These are phyloP conservation scores for Monosporascus sp. DNA, from an alignment of 2,329 filamentous ascomycete species.

Conservation along the genomic window DNA sequence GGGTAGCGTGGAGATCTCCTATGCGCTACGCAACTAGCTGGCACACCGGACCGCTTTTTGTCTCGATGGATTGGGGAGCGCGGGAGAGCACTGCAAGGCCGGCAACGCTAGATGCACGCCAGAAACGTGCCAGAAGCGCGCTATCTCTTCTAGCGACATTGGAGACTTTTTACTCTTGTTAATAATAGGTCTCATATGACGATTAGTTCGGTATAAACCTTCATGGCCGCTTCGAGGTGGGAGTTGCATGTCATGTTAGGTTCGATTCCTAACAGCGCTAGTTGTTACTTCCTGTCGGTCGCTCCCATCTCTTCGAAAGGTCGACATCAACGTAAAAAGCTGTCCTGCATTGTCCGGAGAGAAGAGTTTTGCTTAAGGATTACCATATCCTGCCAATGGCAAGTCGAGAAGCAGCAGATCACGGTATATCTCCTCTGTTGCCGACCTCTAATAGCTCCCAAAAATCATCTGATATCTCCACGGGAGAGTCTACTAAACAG, in stretches of 20 bases:
- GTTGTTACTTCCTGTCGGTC: too few relatives aligned
- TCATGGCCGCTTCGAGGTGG: background rate
- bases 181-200: background rate
- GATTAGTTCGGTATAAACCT: too few relatives aligned
- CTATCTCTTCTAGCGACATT: background rate
- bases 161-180: background rate
- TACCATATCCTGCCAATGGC: background rate
- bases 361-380: too few relatives aligned
- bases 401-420: too few relatives aligned
- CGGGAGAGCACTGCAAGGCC: background rate
- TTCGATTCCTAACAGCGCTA: too few relatives aligned
- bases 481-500: too few relatives aligned
- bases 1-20: slow-evolving; percentile 7
- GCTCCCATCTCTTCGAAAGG: too few relatives aligned
- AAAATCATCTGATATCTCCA: too few relatives aligned
- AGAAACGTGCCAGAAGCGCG: background rate
- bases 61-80: slow-evolving; percentile 11
- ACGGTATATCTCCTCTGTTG: too few relatives aligned
- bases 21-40: background rate
- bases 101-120: background rate
- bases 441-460: too few relatives aligned
- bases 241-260: too few relatives aligned
- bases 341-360: too few relatives aligned
- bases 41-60: background rate
- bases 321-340: background rate